Evolutionary conservation across 129 eudicot species (phyloP).

Genomic region (Rutidosis leptorrhynchoides): DNA sequence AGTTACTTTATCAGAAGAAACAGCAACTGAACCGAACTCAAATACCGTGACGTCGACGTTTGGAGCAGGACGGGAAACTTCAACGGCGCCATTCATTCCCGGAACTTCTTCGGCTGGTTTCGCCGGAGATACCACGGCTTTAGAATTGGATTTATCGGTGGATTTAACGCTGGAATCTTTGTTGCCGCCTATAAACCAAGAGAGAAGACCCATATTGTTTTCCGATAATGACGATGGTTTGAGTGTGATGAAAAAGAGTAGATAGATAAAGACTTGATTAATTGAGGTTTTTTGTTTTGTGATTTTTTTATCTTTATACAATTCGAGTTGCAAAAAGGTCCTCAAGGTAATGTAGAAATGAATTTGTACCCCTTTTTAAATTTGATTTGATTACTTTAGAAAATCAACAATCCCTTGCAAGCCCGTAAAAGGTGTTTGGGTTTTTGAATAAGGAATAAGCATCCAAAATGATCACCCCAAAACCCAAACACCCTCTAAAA

Average conservation of each 20-base stretch:
- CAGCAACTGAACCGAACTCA: constrained; percentile 82
- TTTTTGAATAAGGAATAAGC: no score
- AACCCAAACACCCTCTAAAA: no score
- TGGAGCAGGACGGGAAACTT: constrained; percentile 43
- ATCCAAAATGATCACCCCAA: no score
- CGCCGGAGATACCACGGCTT: constrained; percentile 22
- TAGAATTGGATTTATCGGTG: constrained; percentile 25
- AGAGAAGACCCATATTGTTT: constrained; percentile 50
- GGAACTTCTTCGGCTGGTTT: constrained; percentile 39
- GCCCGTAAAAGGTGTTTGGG: no score
- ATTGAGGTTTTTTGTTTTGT: neutral
- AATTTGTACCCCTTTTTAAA: neutral
- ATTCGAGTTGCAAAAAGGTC: neutral
- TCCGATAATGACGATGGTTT: constrained; percentile 4
- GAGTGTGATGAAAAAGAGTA: neutral
- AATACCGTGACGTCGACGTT: constrained; percentile 56
- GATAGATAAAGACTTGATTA: neutral
- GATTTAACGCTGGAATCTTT: neutral
- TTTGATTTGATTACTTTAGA: no score
- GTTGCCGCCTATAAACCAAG: constrained; percentile 55
- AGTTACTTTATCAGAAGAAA: constrained; percentile 78
- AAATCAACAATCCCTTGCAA: no score
- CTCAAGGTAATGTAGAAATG: neutral
- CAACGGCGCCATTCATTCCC: constrained; percentile 85
- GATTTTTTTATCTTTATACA: no score